Conservation (phyloP, 1,284 basidiomycete genomes). For the Agaricales sp. region DNA sequence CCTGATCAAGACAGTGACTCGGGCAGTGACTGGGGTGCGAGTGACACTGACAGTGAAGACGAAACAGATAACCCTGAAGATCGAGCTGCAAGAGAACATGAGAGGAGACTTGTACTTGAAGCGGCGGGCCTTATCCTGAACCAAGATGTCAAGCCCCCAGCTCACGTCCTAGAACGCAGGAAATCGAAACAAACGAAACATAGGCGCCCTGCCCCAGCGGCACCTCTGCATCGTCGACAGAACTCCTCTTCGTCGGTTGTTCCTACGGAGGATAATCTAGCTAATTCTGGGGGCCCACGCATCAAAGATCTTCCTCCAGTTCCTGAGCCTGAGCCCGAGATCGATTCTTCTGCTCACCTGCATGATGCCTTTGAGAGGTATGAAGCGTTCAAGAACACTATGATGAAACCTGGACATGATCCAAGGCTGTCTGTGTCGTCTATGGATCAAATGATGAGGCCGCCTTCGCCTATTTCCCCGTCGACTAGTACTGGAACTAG, state of each 20-base stretch:
- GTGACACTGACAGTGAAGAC: conserved; percentile 44
- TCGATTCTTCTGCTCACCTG: conserved; percentile 23
- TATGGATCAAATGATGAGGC: conserved; percentile 27
- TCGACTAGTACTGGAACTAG: conserved; percentile 13
- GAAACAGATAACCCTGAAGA: conserved; percentile 43
- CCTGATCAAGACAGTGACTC: conserved; percentile 14
- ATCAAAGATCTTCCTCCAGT: conserved; percentile 47
- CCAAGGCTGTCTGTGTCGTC: conserved; percentile 49
- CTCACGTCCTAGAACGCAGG: conserved; percentile 11
- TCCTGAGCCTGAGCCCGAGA: conserved; percentile 21
- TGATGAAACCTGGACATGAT: conserved; percentile 22
- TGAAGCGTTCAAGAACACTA: conserved; percentile 56
- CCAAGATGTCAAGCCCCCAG: conserved; percentile 31
- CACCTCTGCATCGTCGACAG: conserved; percentile 18
- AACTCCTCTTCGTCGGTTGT: conserved; percentile 10
- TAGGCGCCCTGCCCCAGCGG: conserved; percentile 44
- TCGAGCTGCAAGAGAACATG: conserved; percentile 57
- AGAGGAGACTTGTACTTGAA: conserved; percentile 74
- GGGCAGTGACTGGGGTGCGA: conserved; percentile 28
- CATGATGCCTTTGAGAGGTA: conserved; percentile 91
- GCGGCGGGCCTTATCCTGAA: conserved; percentile 82
- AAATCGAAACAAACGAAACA: conserved; percentile 15
- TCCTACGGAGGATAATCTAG: background rate
- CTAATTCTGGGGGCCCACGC: conserved; percentile 1
- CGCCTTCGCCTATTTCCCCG: conserved; percentile 20